Conservation (phyloP, 2,329 filamentous ascomycete species). For the Colletotrichum sublineola region DNA sequence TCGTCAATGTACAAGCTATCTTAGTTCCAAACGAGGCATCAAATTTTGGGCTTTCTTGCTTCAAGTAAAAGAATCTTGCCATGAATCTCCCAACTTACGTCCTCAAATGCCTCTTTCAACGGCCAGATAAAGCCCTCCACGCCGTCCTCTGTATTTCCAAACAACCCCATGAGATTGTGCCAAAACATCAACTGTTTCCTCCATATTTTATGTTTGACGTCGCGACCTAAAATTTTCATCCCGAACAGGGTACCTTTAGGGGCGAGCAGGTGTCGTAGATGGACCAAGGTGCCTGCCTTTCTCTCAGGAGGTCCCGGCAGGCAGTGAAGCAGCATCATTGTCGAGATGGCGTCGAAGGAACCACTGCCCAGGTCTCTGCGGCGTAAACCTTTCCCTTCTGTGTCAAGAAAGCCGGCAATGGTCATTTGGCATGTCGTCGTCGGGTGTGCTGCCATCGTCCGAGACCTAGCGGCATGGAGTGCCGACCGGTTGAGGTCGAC, state of each 20-base stretch:
- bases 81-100: constrained; percentile 22
- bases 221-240: constrained; percentile 44
- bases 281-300: constrained; percentile 41
- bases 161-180: constrained; percentile 26
- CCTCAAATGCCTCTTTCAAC: constrained; percentile 4
- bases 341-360: constrained; percentile 24
- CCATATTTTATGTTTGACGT: constrained; percentile 19
- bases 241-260: constrained; percentile 46
- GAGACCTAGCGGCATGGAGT: constrained; percentile 12
- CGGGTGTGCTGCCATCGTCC: constrained; percentile 20
- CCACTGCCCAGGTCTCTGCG: constrained; percentile 12
- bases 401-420: constrained; percentile 28
- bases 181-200: constrained; percentile 26
- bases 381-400: neutral
- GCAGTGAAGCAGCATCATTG: constrained; percentile 46
- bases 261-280: constrained; percentile 40
- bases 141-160: constrained; percentile 28
- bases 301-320: constrained; percentile 43
- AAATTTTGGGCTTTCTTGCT: constrained; percentile 14
- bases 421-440: constrained; percentile 19
- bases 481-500: constrained; percentile 29
- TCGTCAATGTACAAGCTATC: neutral
- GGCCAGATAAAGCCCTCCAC: constrained; percentile 19
- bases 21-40: neutral
- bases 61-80: constrained; percentile 31